Evolutionary conservation across 176 grass and related monocot genomes (phyloP).

Genomic region (Eleusine indica): DNA sequence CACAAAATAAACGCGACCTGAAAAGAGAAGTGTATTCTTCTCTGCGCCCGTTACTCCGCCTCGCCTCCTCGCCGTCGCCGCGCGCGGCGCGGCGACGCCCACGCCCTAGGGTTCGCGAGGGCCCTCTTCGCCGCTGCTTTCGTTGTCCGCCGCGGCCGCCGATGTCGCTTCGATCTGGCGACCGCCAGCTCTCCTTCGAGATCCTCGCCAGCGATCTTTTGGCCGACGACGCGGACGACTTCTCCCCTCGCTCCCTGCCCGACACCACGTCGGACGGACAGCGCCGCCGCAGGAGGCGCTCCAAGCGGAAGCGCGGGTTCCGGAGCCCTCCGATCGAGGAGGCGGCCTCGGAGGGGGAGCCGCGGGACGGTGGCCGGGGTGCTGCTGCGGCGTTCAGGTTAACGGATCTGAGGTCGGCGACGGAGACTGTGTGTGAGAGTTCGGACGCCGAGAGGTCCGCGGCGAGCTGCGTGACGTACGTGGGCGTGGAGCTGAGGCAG

Average conservation of each 20-base stretch:
- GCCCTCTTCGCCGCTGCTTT: background rate
- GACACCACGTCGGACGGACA: constrained; percentile 36
- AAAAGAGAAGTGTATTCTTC: constrained; percentile 19
- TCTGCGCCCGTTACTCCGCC: constrained; percentile 37
- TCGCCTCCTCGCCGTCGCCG: constrained; percentile 24
- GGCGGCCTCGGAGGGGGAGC: constrained; percentile 30
- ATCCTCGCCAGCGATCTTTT: constrained; percentile 64
- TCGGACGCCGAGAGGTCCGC: constrained; percentile 53
- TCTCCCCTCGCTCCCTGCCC: constrained; percentile 42
- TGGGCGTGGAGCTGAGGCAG: constrained; percentile 82
- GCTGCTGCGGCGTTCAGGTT: constrained; percentile 28
- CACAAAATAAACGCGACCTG: constrained; percentile 47
- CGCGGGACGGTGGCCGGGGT: constrained; percentile 5
- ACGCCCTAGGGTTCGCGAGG: constrained; percentile 27
- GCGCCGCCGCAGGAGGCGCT: constrained; percentile 43
- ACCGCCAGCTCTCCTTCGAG: constrained; percentile 77
- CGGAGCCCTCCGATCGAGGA: constrained; percentile 48
- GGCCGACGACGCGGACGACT: constrained; percentile 35
- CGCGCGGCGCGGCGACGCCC: constrained; percentile 27
- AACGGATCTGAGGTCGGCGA: constrained; percentile 53
- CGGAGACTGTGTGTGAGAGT: constrained; percentile 51
- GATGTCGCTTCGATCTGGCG: constrained; percentile 71
- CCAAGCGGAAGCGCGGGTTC: constrained; percentile 56
- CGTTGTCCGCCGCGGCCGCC: background rate
- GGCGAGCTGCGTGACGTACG: constrained; percentile 59